A percentile compares a stretch with the other conserved stretches of the same genome.
Evolutionary conservation across 352 stramenopile species (phyloP).

Genomic region (Globisporangium ultimum): DNA sequence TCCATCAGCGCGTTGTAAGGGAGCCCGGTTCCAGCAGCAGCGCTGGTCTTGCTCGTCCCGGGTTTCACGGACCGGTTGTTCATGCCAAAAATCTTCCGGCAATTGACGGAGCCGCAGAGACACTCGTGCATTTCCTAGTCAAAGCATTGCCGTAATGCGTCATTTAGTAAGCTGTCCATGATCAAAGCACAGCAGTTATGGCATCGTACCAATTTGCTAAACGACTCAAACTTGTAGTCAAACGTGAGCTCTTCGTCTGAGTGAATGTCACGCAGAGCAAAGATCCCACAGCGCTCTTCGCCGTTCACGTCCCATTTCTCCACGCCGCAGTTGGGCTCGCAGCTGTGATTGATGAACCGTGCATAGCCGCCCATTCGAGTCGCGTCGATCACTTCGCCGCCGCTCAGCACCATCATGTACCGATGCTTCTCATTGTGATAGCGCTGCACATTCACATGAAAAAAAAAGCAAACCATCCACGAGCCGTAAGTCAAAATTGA

Average conservation of each 20-base stretch:
- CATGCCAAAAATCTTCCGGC: conserved; percentile 66
- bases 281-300: conserved; percentile 95
- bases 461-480: background rate
- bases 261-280: conserved; percentile 87
- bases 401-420: conserved; percentile 85
- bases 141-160: background rate
- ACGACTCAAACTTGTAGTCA: conserved; percentile 93
- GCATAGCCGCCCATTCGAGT: conserved; percentile 89
- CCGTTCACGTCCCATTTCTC: conserved; percentile 93
- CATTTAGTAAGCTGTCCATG: no score
- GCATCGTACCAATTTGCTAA: conserved; percentile 34
- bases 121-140: conserved; percentile 69
- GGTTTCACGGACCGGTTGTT: conserved; percentile 55
- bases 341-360: conserved; percentile 96
- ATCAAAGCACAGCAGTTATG: background rate
- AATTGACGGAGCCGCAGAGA: conserved; percentile 56
- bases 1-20: background rate
- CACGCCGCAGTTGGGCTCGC: conserved; percentile 91
- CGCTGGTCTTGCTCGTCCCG: conserved; percentile 10
- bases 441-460: conserved; percentile 21
- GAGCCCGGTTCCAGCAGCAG: background rate
- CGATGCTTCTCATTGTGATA: conserved; percentile 84
- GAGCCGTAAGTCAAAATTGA: background rate
- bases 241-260: conserved; percentile 92
- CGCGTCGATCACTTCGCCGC: conserved; percentile 86